Base-by-base conservation (phyloP, 2,329 filamentous ascomycete species). In the Calonectria ilicicola region DNA sequence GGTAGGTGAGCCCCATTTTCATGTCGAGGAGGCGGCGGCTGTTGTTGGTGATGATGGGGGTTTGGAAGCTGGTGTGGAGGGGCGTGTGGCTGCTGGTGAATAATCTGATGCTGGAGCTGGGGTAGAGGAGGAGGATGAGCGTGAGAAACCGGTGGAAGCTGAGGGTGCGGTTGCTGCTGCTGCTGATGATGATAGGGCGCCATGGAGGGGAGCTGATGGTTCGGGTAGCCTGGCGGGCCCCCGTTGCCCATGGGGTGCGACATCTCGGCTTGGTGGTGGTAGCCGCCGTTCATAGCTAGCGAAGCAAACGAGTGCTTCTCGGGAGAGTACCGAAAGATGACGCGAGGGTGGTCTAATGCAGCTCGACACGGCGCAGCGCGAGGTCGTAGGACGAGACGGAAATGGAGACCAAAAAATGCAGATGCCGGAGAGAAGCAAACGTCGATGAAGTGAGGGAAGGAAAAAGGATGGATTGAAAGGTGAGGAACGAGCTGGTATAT, bases 281-380 rank as follows among this genome's bases (percentile, higher is more conserved):
- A 83, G 73, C 76, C 70, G 38, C 79, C 79, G 70, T 82, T 82
- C 82, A 83, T 83, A 72, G 62, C 64, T 58, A 44, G 49, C 42
- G 40, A 66, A 40, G 46, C 63, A 49, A n/a, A 21, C 47, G 53
- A 68, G 42, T 42, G n/a, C 58, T 63, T 63, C 40, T 63, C 40
- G 23, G 14, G 29, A 38, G 40, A 46, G 58, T 32, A 21, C 53
- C 32, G n/a, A 38, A 21, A 19, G 53, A 26, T 60, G 53, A 42
- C 32, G 53, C 38, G 32, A 17, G 53, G 35, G n/a, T 32, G 53
- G 53, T 60, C 53, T 26, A 23, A 60, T 35, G 32, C 53, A 60
- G 53, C 53, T 21, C 21, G 32, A 23, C 21, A 14, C 53, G 32
- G 15, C 53, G 15, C 32, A 17, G 32, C 15, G 21, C 32, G 21